These are phyloP conservation scores for Amanita molliuscula DNA, from an alignment of 768 basidiomycete species.

Conservation along the genomic window DNA sequence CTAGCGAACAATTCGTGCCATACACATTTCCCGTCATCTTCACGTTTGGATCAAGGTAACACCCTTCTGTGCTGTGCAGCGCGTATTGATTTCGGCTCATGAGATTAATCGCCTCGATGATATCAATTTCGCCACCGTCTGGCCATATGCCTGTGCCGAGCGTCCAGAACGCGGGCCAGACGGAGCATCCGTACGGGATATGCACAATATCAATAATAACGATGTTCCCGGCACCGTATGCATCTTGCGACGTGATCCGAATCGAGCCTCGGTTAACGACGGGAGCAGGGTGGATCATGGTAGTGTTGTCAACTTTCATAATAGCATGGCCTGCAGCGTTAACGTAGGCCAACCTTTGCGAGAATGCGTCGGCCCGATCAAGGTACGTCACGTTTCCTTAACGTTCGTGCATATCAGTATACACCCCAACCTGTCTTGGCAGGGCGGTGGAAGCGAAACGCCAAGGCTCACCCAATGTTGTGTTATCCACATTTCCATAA, in stretches of 20 bases:
- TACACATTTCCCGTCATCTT: conserved; percentile 38
- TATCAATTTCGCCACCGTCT: conserved; percentile 41
- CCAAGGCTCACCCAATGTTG: conserved; percentile 30
- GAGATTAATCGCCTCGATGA: conserved; percentile 77
- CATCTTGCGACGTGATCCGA: conserved; percentile 31
- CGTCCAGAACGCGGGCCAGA: conserved; percentile 44
- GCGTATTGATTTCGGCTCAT: conserved; percentile 65
- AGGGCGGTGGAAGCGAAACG: background rate
- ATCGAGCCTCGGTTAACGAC: conserved; percentile 33
- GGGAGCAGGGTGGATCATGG: conserved; percentile 27
- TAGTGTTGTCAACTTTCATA: conserved; percentile 65
- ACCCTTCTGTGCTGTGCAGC: conserved; percentile 54
- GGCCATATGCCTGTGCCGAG: conserved; percentile 32
- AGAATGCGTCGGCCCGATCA: conserved; percentile 32
- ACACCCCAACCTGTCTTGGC: background rate
- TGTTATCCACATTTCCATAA: conserved; percentile 38
- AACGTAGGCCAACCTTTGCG: conserved; percentile 45
- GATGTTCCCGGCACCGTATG: conserved; percentile 32
- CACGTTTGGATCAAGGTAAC: conserved; percentile 23
- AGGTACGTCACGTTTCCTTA: conserved; percentile 58
- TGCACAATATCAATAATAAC: conserved; percentile 36
- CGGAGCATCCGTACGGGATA: conserved; percentile 43
- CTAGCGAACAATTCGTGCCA: conserved; percentile 44
- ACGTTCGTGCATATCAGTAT: too few species aligned
- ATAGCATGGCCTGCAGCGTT: conserved; percentile 55